Percentiles rank a stretch among this genome's conserved stretches.
phyloP scores from a whole-genome alignment of 441 rosid species.

The Daphne laureola region DNA sequence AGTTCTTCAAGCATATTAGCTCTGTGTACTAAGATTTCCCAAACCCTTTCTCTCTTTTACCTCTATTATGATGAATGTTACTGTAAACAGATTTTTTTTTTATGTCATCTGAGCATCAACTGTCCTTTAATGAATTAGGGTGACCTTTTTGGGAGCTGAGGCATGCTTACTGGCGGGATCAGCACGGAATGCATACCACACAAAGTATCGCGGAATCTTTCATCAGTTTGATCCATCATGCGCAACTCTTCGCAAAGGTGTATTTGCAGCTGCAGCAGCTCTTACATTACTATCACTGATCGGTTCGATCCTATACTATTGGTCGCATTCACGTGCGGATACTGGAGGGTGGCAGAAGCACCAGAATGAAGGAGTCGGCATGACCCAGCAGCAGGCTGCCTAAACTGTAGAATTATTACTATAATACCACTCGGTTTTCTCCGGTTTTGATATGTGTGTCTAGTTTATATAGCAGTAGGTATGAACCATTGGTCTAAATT shows the following conservation, averaged over 20 bases:
- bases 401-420: slow-evolving; percentile 38
- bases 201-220: slow-evolving; percentile 53
- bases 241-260: slow-evolving; percentile 80
- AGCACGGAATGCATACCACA: slow-evolving; percentile 80
- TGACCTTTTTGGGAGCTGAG: slow-evolving; percentile 85
- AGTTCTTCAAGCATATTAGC: too few species aligned
- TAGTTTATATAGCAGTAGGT: slow-evolving; percentile 27
- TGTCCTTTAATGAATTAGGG: slow-evolving; percentile 30
- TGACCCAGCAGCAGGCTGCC: slow-evolving; percentile 36
- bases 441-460: slow-evolving; percentile 1
- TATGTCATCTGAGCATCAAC: not conserved
- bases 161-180: slow-evolving; percentile 95
- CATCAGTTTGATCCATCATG: slow-evolving; percentile 41
- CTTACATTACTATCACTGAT: slow-evolving; percentile 61
- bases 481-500: slow-evolving; percentile 56
- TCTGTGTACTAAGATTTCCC: too few species aligned
- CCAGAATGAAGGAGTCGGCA: slow-evolving; percentile 57
- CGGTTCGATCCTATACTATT: slow-evolving; percentile 58
- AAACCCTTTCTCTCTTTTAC: too few species aligned
- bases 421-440: slow-evolving; percentile 13
- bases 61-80: too few species aligned
- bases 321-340: slow-evolving; percentile 79
- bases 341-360: slow-evolving; percentile 98
- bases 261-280: slow-evolving; percentile 92
- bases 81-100: too few species aligned